Evolutionary conservation across 2,329 filamentous ascomycete species (phyloP).

Genomic region (Diaporthe sp.): DNA sequence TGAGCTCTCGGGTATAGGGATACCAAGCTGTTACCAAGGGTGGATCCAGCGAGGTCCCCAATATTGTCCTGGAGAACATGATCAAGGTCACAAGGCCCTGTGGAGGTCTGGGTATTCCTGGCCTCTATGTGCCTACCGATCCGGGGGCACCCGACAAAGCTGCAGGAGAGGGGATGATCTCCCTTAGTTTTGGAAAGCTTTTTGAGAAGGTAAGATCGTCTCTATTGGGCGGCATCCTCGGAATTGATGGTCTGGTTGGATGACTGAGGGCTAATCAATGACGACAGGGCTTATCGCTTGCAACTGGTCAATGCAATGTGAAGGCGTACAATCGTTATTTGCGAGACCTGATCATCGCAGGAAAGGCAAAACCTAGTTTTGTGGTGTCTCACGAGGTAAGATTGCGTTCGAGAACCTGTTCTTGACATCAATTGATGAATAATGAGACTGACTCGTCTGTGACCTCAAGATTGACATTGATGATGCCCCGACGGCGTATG

Average conservation of each 20-base stretch:
- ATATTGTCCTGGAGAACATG: conserved; percentile 74
- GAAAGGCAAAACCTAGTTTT: conserved; percentile 76
- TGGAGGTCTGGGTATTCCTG: conserved; percentile 73
- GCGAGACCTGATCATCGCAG: conserved; percentile 74
- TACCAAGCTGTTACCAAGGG: conserved; percentile 72
- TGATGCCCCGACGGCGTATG: conserved; percentile 71
- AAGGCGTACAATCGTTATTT: conserved; percentile 78
- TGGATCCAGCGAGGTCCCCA: conserved; percentile 72
- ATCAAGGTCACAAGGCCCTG: conserved; percentile 74
- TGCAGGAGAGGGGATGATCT: conserved; percentile 73
- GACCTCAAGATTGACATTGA: conserved; percentile 65
- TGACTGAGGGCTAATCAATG: conserved; percentile 2
- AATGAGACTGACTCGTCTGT: neutral
- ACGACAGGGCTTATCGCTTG: conserved; percentile 67
- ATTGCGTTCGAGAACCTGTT: neutral
- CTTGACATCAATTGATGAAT: too few relatives aligned
- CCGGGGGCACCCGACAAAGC: conserved; percentile 74
- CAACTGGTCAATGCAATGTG: conserved; percentile 77
- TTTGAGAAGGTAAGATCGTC: conserved; percentile 71
- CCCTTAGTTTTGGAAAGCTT: conserved; percentile 76
- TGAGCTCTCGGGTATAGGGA: conserved; percentile 50
- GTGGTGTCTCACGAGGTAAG: conserved; percentile 72
- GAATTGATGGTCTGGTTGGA: neutral
- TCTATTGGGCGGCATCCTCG: neutral
- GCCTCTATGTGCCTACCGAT: conserved; percentile 65